A percentile compares a stretch with the other conserved stretches of the same genome.
phyloP scores from a whole-genome alignment of 495 filamentous ascomycete species.

The Niebla homalea region DNA sequence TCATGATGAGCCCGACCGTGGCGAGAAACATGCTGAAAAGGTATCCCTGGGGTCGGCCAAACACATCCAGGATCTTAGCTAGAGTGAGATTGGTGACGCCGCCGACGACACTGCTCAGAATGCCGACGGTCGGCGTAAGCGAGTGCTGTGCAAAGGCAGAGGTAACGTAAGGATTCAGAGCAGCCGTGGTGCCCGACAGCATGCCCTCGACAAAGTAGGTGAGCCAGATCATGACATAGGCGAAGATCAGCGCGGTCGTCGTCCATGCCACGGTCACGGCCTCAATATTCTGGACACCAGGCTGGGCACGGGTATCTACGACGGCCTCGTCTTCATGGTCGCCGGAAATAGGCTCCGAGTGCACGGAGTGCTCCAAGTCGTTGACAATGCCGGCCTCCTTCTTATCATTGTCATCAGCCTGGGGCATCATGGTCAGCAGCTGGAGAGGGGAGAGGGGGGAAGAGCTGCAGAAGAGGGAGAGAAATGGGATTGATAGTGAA shows the following conservation, averaged over 20 bases:
- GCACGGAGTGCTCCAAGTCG: neutral
- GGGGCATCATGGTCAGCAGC: neutral
- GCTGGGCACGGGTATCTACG: slow-evolving; percentile 16
- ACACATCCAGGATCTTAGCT: slow-evolving; percentile 54
- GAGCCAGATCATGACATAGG: slow-evolving; percentile 32
- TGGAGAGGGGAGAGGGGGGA: neutral
- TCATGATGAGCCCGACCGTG: slow-evolving; percentile 32
- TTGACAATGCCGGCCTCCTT: slow-evolving; percentile 2
- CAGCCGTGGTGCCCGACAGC: slow-evolving; percentile 24
- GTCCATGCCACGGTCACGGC: slow-evolving; percentile 28
- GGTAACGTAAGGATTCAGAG: slow-evolving; percentile 22
- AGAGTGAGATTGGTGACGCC: slow-evolving; percentile 48
- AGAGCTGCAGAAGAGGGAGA: neutral
- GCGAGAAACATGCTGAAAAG: slow-evolving; percentile 26
- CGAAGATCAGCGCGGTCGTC: slow-evolving; percentile 23
- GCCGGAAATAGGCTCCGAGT: neutral
- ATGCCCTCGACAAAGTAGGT: slow-evolving; percentile 32
- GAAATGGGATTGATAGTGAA: neutral
- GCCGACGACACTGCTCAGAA: slow-evolving; percentile 39
- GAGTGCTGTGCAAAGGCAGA: slow-evolving; percentile 23
- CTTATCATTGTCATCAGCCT: neutral
- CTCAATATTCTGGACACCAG: slow-evolving; percentile 31
- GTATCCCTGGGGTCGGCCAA: slow-evolving; percentile 43
- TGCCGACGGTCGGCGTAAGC: slow-evolving; percentile 25
- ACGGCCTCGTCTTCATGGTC: neutral